Evolutionary conservation across 2,329 filamentous ascomycete genomes (phyloP), one percentile per base, ranked within the genome.

Genomic region (Xylaria sp.): DNA sequence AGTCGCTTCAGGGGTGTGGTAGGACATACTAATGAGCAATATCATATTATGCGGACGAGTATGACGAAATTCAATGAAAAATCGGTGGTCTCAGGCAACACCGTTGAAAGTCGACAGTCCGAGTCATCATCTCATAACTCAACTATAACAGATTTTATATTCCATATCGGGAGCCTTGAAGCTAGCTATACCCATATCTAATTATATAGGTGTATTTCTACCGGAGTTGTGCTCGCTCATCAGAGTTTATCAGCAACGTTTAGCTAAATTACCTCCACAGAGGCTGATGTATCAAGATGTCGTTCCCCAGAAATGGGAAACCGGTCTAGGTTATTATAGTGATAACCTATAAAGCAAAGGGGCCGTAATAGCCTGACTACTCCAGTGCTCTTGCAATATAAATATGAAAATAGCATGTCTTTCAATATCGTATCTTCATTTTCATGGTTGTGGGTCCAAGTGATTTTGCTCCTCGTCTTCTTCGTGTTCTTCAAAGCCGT

Each of bases 401-500:
- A 38, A 62, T 38, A 31, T 2, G 6, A 11, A n/a, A 7, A n/a
- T 10, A 29, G 5, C 6, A 45, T 7, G 15, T 33, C 17, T 25
- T 31, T n/a, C 11, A 1, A 49, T 17, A 17, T 29, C 25, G 39
- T 15, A 38, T 38, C 13, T 29, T 47, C 44, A 61, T n/a, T 15
- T 27, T 42, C 56, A 67, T 15, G 22, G 50, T 15, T 27, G 20
- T 45, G 17, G 13, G 47, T 56, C 60, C 2, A 59, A 31, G 42
- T 58, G 55, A 20, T 62, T 20, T 5, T 59, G 47, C 39, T 64
- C 65, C 17, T 31, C 50, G 11, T 77, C 69, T 39, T 77, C 69
- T 39, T 78, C 75, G 0, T 77, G 76, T 3, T 79, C 77, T 11
- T 77, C 77, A 2, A 76, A 77, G 2, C 78, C 79, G 22, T 81